phyloP scores from a whole-genome alignment of 2,329 filamentous ascomycete genomes.

The Elsinoe fawcettii region DNA sequence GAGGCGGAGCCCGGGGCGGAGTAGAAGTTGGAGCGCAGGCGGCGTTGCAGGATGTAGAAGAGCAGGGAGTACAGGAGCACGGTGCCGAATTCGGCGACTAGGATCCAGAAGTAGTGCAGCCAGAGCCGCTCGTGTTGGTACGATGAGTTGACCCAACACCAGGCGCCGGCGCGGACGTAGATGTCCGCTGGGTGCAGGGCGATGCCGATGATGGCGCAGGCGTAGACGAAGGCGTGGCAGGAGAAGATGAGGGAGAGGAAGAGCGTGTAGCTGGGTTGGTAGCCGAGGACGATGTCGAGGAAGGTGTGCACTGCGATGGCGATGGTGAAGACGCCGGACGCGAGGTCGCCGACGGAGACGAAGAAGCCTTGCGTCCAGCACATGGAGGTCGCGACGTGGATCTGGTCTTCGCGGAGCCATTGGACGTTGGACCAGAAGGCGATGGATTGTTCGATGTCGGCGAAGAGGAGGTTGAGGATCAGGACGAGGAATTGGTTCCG shows the following conservation, averaged over 20 bases:
- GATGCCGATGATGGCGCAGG: conserved; percentile 46
- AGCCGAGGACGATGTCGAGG: conserved; percentile 50
- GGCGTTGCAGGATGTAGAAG: conserved; percentile 33
- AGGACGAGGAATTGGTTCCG: conserved; percentile 60
- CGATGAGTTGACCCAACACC: conserved; percentile 56
- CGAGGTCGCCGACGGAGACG: conserved; percentile 56
- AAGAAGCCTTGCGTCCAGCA: conserved; percentile 61
- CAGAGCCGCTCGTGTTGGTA: conserved; percentile 49
- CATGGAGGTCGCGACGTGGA: conserved; percentile 44
- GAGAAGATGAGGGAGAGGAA: conserved; percentile 44
- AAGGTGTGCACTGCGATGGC: conserved; percentile 59
- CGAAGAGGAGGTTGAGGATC: conserved; percentile 59
- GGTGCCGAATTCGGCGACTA: conserved; percentile 44
- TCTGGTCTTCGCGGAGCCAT: conserved; percentile 47
- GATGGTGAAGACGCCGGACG: conserved; percentile 58
- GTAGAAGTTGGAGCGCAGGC: conserved; percentile 31
- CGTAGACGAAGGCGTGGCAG: conserved; percentile 54
- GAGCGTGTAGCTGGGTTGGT: conserved; percentile 40
- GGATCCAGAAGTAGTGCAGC: conserved; percentile 59
- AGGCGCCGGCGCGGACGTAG: conserved; percentile 57
- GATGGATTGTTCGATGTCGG: conserved; percentile 58
- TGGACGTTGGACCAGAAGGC: conserved; percentile 55
- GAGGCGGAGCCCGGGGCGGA: conserved; percentile 29
- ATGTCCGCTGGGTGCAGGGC: conserved; percentile 37
- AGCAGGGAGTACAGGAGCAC: conserved; percentile 42